Base-by-base conservation (phyloP, 177 flowering plant species). In the Vitis hybrid region DNA sequence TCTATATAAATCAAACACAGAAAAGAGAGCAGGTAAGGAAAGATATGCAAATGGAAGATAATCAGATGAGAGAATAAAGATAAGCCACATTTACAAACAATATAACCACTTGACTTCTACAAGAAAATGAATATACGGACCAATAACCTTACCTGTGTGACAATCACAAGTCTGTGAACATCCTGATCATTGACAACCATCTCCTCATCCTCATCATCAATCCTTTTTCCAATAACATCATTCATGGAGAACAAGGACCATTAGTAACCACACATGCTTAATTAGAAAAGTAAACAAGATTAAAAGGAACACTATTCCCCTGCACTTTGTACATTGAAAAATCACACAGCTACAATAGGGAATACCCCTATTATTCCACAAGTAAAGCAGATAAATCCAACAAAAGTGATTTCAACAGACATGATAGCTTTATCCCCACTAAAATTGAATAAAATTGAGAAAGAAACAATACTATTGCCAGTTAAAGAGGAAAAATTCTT, bases 111-210 rank as follows among this genome's bases (percentile, higher is more conserved):
- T 20, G 20, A 17, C 0, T 58, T 58, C 12, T 20, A 3, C 15
- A 59, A 33, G 15, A 1, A 57, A 20, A 59, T 13, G 19, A 62
- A 62, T n/a, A 11, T 31, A n/a, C 14, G 24, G 47, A 3, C 51
- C 7, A 28, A 55, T 8, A 56, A 19, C 49, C 66, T 71, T 81
- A 92, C 99, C 94, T 88, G 98, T 65, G 99, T 95, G 50, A 95
- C 97, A 77, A 95, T 91, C 51, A 95, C 83, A 78, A 95, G 97
- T 78, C 85, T 90, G 78, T 92, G 90, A 62, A 94, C 88, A 82
- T 88, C 94, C 63, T 87, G 89, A 75, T 91, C 96, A 81, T 80
- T 79, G 72, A 76, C 88, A 74, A 73, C 78, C 59, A 83, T 84
- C 71, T 87, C 97, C 76, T 91, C 94, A 59, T 89, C 94, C 67